Conservation (phyloP, 768 basidiomycete genomes). For the Leccinellum rugosiceps region DNA sequence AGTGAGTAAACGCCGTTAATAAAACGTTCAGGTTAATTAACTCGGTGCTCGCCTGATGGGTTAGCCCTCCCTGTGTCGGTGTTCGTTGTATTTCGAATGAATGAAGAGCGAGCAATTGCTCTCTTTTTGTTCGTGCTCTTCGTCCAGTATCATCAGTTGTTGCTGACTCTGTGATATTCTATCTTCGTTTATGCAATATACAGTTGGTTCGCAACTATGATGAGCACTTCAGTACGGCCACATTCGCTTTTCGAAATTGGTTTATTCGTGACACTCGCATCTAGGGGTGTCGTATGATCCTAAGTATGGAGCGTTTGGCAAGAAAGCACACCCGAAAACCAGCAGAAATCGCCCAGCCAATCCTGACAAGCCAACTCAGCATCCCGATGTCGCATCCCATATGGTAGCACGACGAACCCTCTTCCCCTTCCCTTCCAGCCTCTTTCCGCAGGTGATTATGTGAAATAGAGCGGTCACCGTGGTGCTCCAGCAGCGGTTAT, state of each 20-base stretch:
- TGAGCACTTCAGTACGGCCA: slow-evolving; percentile 12
- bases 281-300: slow-evolving; percentile 25
- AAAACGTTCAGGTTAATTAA: not conserved
- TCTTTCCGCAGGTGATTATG: not conserved
- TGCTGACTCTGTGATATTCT: not conserved
- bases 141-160: not conserved
- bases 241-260: not conserved
- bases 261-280: not conserved
- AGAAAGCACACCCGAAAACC: not conserved
- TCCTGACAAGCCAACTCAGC: slow-evolving; percentile 13
- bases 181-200: not conserved
- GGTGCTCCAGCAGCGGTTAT: not conserved
- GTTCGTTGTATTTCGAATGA: not conserved
- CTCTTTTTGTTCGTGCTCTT: slow-evolving; percentile 8
- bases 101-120: not conserved
- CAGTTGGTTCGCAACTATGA: slow-evolving; percentile 16
- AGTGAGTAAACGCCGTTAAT: slow-evolving; percentile 8
- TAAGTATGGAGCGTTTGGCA: slow-evolving; percentile 21
- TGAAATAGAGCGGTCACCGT: not conserved
- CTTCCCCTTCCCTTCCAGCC: not conserved
- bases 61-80: slow-evolving; percentile 1
- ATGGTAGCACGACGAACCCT: not conserved
- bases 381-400: not conserved
- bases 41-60: not conserved
- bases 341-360: not conserved